Percentiles rank a stretch among this genome's conserved stretches.
Conservation (phyloP, 805 yeast genomes). For the Maudiozyma turicensis region DNA sequence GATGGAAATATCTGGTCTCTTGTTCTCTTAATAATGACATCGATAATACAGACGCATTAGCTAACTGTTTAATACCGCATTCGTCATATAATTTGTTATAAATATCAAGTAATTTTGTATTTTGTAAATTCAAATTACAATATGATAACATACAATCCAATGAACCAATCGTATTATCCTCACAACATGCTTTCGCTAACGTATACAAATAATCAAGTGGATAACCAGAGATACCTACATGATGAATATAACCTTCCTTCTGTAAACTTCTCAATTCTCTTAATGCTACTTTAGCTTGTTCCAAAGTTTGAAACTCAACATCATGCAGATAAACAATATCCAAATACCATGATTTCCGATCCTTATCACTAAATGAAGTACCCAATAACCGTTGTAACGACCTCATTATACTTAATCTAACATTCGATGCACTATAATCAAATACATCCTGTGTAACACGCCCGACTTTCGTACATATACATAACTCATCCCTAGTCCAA, state of each 20-base stretch:
- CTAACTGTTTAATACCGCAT: constrained; percentile 47
- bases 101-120: constrained; percentile 41
- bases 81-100: constrained; percentile 40
- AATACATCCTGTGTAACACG: constrained; percentile 58
- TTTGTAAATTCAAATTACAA: constrained; percentile 76
- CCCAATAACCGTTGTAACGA: constrained; percentile 50
- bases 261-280: constrained; percentile 50
- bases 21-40: constrained; percentile 76
- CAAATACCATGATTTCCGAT: constrained; percentile 39
- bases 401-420: constrained; percentile 53
- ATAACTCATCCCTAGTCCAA: constrained; percentile 47
- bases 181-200: constrained; percentile 34
- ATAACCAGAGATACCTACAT: constrained; percentile 79
- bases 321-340: constrained; percentile 86
- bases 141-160: constrained; percentile 73
- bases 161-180: constrained; percentile 40
- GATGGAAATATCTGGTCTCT: constrained; percentile 69
- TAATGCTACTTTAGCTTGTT: constrained; percentile 52
- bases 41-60: constrained; percentile 77
- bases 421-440: constrained; percentile 57
- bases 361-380: constrained; percentile 21
- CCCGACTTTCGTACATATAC: constrained; percentile 80
- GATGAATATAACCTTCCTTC: constrained; percentile 47
- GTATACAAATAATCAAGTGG: constrained; percentile 62
- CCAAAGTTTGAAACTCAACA: constrained; percentile 63